Evolutionary conservation across 106 monocot species (phyloP), one percentile per base, ranked within the genome.

Genomic region (Dioscorea zingiberensis): DNA sequence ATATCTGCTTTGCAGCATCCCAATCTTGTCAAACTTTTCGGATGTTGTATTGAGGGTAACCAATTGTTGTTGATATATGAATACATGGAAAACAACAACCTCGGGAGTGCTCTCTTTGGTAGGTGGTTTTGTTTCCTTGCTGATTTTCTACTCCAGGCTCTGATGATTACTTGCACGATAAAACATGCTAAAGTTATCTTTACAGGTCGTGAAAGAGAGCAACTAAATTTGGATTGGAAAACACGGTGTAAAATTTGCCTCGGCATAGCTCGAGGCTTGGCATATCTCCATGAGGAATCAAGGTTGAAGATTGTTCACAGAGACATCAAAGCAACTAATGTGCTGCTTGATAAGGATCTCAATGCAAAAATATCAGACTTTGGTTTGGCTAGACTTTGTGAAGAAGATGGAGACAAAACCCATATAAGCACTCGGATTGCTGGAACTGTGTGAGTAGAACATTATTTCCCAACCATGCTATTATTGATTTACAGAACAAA

Each of bases 341-440:
- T 77, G 8, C 53, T 77, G 49, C 77, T 77, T 60, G 71, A 77
- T 29, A 71, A 61, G 66, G 66, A 77, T 67, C 48, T 77, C 13
- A 66, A 77, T 46, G 59, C 77, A 13, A 77, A 77, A 45, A 77
- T 77, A 60, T 77, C 77, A 44, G 77, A 77, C 23, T 77, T 77
- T 72, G 77, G 77, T 54, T 67, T 77, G 15, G 71, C 77, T 15
- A 77, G 66, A 65, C 77, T 77, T 15, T 1, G 71, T 25, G 60
- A 77, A 32, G 71, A 67, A 16, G 66, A 80, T 6, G 62, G 38
- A 38, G 38, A 59, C 1, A 25, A 66, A 25, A 61, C 66, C 21
- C 71, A 77, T 25, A 77, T 77, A 16, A 77, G 66, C 66, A 77
- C 77, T 11, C 25, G 71, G 14, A 67, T 77, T 48, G 77, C 71